Base-by-base conservation (phyloP, 1,139 yeast species). In the Saccharomycopsis hybrid region DNA sequence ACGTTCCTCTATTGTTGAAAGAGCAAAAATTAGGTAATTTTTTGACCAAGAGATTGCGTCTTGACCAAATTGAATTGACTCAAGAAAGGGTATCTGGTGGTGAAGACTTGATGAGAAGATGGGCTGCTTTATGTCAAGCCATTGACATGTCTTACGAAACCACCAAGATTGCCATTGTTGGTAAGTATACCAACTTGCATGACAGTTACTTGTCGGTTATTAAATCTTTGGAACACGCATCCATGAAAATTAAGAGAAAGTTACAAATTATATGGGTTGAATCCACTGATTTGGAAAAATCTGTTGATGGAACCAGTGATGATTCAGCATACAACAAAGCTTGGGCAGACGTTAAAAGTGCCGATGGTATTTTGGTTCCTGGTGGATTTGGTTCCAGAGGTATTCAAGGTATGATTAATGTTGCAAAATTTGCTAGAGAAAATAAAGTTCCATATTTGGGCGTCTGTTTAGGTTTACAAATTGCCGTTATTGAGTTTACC, bases 311-410 rank as follows among this genome's bases (percentile, higher is more conserved):
- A 43, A 78, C 82, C 61, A 85, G 89, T 69, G 80, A 84, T 52
- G n/a, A n/a, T n/a, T n/a, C n/a, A n/a, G 78, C 80, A 60, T 90
- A 85, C 72, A 96, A 92, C 68, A 83, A 85, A 65, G 96, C 97
- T 51, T 94, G 98, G 99, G 94, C 88, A 62, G 74, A 77, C 59
- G 82, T 94, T 58, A 88, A 96, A 66, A 82, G 86, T 62, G 96
- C 98, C 28, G 96, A 94, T 67, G 98, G 98, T 68, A 86, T 94
- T 57, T 77, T 94, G 56, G 96, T 94, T 53, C 98, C 99, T 41
- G 99, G 99, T 63, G 99, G 99, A 1, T 94, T 94, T 64, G 99
- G 99, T 56, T 72, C 81, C 50, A 84, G 98, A 69, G 99, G 99
- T 69, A 88, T 89, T 55, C 97, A 92, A 71, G 98, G 98, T 62